phyloP scores from a whole-genome alignment of 108 stramenopile species.

The Discostella stelligeroides region DNA sequence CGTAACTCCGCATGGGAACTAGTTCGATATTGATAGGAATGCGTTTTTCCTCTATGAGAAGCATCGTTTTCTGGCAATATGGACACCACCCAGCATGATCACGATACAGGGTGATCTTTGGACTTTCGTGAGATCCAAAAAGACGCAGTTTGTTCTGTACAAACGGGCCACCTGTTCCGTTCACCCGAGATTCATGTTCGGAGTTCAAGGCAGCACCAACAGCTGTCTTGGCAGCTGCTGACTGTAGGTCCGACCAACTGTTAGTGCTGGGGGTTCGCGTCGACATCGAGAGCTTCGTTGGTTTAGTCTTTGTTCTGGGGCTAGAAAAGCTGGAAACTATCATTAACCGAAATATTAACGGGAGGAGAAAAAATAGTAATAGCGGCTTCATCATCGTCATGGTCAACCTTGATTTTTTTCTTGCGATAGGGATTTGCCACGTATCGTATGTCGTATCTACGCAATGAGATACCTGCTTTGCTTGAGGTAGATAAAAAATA shows the following conservation, averaged over 20 bases:
- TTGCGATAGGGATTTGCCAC: too few relatives aligned
- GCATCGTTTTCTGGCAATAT: conserved; percentile 68
- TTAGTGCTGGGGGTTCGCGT: conserved; percentile 18
- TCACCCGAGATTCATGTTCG: conserved; percentile 55
- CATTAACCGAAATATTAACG: background rate
- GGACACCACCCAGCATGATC: conserved; percentile 81
- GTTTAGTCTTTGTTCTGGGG: conserved; percentile 1
- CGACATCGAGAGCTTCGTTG: conserved; percentile 24
- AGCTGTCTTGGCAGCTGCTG: conserved; percentile 43
- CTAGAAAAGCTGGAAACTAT: conserved; percentile 5
- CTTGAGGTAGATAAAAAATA: too few relatives aligned
- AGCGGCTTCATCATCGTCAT: background rate
- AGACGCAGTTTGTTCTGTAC: conserved; percentile 76
- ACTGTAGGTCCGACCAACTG: conserved; percentile 37
- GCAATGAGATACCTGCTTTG: too few relatives aligned
- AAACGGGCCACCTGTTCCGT: conserved; percentile 66
- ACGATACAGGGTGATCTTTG: conserved; percentile 70
- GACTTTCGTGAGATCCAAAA: conserved; percentile 54
- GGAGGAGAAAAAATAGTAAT: background rate
- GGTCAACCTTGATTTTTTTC: background rate
- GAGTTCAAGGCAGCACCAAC: conserved; percentile 69
- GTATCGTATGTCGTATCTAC: too few relatives aligned
- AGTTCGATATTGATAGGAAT: conserved; percentile 89
- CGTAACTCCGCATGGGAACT: conserved; percentile 93
- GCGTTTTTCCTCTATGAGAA: conserved; percentile 91